Base-by-base conservation (phyloP, 2,329 filamentous ascomycete genomes). In the Neonectria hederae region DNA sequence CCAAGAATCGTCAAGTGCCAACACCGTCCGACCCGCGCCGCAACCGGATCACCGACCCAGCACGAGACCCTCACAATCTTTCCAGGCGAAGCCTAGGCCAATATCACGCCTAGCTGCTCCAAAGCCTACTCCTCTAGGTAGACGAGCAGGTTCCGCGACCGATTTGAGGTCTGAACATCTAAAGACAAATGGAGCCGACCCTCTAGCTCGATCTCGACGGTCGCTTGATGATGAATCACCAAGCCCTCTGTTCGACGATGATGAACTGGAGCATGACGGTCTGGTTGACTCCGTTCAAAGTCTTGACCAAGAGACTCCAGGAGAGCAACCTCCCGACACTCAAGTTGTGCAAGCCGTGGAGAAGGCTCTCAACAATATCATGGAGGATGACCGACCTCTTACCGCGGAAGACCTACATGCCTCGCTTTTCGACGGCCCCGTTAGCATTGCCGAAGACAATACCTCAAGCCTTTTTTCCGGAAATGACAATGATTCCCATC, bases 331-430 rank as follows among this genome's bases (percentile, higher is more conserved):
- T 0, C 90, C 91, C 6, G 91, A 97, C 73, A 92, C 87, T 0
- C 87, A 90, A 64, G 91, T 97, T 28, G 94, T 99, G 6, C 89
- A 97, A 79, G 95, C 93, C 4, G 95, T 99, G 87, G 94, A 98
- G 76, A 89, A 92, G 69, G 96, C 94, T 17, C 83, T 99, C 53
- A 97, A 92, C 69, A 92, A 94, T 68, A 99, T 99, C 66, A 92
- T 99, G 83, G 93, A 93, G 69, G 89, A 94, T 69, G 88, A 91
- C 52, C 89, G 84, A 35, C 86, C 86, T 14, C 81, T 91, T 54
- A 88, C 87, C 21, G 84, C 87, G 1, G 88, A 90, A 69, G 89
- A 90, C 68, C 77, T 90, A 17, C 83, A 88, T 43, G 87, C 87
- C 17, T 92, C 91, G 0, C 78, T 94, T 0, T 93, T 94, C 76